These are phyloP conservation scores for Anthostomella pinea DNA, from an alignment of 2,329 filamentous ascomycete genomes.

Conservation along the genomic window DNA sequence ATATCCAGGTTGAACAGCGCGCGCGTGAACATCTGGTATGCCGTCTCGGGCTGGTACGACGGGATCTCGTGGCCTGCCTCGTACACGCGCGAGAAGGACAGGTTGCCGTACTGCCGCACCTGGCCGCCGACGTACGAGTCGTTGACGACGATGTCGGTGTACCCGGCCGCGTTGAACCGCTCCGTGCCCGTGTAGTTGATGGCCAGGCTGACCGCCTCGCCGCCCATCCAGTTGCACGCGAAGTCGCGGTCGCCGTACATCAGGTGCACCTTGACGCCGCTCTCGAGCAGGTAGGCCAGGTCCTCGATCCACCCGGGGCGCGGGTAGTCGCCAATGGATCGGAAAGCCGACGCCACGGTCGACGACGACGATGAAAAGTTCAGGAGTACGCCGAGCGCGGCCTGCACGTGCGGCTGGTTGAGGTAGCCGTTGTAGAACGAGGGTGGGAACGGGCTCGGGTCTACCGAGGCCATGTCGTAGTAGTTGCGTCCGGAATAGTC, in stretches of 20 bases:
- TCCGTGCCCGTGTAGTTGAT: slow-evolving; percentile 43
- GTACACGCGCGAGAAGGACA: slow-evolving; percentile 58
- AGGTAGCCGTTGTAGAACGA: slow-evolving; percentile 54
- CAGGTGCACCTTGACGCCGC: slow-evolving; percentile 54
- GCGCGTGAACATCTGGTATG: slow-evolving; percentile 49
- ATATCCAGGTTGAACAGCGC: slow-evolving; percentile 50
- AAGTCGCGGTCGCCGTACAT: slow-evolving; percentile 59
- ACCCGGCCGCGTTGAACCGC: slow-evolving; percentile 55
- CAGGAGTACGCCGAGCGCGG: slow-evolving; percentile 55
- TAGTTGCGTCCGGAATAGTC: slow-evolving; percentile 42
- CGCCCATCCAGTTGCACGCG: slow-evolving; percentile 56
- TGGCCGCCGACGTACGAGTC: slow-evolving; percentile 61
- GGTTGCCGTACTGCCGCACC: slow-evolving; percentile 67
- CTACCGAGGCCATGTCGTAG: slow-evolving; percentile 54
- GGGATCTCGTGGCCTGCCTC: slow-evolving; percentile 57
- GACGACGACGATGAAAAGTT: slow-evolving; percentile 51
- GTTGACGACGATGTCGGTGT: slow-evolving; percentile 62
- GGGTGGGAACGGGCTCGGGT: slow-evolving; percentile 50
- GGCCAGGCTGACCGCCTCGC: slow-evolving; percentile 48
- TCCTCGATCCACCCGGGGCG: slow-evolving; percentile 40
- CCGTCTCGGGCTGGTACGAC: slow-evolving; percentile 48
- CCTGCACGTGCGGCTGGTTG: slow-evolving; percentile 54
- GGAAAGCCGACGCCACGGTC: slow-evolving; percentile 46
- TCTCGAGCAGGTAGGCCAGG: slow-evolving; percentile 52
- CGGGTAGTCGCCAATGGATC: slow-evolving; percentile 29